Conservation (phyloP, 371 early-diverging fungal genomes). For the Mucor mucedo region DNA sequence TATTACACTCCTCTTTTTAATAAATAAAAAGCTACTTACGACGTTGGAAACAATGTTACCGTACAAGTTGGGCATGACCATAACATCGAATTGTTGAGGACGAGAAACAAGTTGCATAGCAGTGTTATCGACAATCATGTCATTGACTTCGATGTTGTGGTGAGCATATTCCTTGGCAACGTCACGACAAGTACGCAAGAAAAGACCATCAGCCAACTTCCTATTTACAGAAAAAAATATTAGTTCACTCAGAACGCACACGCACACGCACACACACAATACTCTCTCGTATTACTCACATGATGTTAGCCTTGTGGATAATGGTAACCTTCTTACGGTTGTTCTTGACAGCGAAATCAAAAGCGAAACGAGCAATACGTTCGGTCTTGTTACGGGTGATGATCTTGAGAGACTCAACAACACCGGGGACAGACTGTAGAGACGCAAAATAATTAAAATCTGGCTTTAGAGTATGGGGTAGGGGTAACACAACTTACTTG, state of each 20-base stretch:
- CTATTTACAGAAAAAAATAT: constrained; percentile 32
- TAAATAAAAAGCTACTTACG: constrained; percentile 17
- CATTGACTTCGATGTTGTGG: constrained; percentile 87
- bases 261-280: not conserved
- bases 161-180: constrained; percentile 90
- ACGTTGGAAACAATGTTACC: constrained; percentile 97
- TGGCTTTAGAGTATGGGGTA: too few relatives aligned
- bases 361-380: constrained; percentile 97
- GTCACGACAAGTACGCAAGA: constrained; percentile 91
- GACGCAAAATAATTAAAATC: too few relatives aligned
- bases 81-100: constrained; percentile 97
- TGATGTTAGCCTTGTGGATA: constrained; percentile 99
- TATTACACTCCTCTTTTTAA: not conserved
- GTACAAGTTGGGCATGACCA: constrained; percentile 98
- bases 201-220: constrained; percentile 97
- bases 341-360: constrained; percentile 96
- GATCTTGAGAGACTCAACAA: constrained; percentile 97
- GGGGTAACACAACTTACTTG: constrained; percentile 40
- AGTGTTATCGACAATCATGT: constrained; percentile 99
- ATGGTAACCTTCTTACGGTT: constrained; percentile 95
- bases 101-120: constrained; percentile 97
- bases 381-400: constrained; percentile 94
- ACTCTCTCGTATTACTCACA: constrained; percentile 56
- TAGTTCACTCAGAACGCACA: too few relatives aligned
- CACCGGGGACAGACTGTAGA: constrained; percentile 85